These are phyloP conservation scores for Nannizziopsis barbatae DNA, from an alignment of 2,329 filamentous ascomycete species.

Conservation along the genomic window DNA sequence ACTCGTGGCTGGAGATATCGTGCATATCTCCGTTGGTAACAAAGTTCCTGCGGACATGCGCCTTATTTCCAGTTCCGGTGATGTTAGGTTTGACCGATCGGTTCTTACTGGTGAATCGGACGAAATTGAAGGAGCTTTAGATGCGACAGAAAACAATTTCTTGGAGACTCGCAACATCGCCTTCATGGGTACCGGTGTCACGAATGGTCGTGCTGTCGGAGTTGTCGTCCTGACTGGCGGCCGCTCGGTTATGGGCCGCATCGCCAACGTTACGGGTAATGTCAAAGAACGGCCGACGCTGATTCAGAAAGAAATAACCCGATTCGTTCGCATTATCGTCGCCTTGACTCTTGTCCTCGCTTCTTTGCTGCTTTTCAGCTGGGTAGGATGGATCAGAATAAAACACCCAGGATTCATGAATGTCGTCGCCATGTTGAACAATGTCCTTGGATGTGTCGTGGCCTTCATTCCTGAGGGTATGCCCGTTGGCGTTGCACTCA, in stretches of 20 bases:
- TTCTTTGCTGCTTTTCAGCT: slow-evolving; percentile 36
- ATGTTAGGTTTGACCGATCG: slow-evolving; percentile 62
- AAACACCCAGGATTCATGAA: slow-evolving; percentile 59
- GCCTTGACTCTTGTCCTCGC: slow-evolving; percentile 57
- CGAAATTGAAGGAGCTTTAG: slow-evolving; percentile 52
- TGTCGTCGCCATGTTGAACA: slow-evolving; percentile 59
- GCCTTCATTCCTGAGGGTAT: slow-evolving; percentile 71
- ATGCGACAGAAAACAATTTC: slow-evolving; percentile 60
- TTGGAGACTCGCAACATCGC: slow-evolving; percentile 68
- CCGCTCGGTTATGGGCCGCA: slow-evolving; percentile 62
- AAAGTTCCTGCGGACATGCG: slow-evolving; percentile 67
- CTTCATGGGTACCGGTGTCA: slow-evolving; percentile 65
- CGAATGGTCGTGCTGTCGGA: slow-evolving; percentile 56
- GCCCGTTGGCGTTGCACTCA: slow-evolving; percentile 58
- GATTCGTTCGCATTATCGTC: slow-evolving; percentile 62
- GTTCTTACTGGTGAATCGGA: slow-evolving; percentile 64
- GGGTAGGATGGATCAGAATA: slow-evolving; percentile 57
- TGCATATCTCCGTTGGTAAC: slow-evolving; percentile 59
- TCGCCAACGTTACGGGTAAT: slow-evolving; percentile 60
- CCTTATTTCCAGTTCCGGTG: slow-evolving; percentile 56
- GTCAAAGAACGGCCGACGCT: slow-evolving; percentile 59
- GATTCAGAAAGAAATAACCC: slow-evolving; percentile 59
- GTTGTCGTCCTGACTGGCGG: slow-evolving; percentile 63
- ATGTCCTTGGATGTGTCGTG: slow-evolving; percentile 60
- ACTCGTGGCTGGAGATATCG: slow-evolving; percentile 62